A percentile compares a stretch with the other conserved stretches of the same genome.
Evolutionary conservation across 768 basidiomycete species (phyloP).

Genomic region (Amanita polypyramis): DNA sequence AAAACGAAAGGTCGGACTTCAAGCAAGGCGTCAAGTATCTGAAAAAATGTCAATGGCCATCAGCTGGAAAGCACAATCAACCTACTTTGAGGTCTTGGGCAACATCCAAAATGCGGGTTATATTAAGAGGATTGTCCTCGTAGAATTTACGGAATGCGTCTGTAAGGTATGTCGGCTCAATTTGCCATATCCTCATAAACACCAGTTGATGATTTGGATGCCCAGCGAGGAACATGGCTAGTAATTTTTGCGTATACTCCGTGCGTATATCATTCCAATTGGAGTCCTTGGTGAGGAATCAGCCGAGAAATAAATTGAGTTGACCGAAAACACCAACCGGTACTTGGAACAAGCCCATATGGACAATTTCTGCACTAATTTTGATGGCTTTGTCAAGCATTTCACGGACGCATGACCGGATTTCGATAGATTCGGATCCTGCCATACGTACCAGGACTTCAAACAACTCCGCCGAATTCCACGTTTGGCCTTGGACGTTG

Average conservation of each 20-base stretch:
- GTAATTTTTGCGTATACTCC: slow-evolving; percentile 79
- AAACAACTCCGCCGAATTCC: slow-evolving; percentile 91
- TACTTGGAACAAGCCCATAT: slow-evolving; percentile 88
- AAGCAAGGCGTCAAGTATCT: slow-evolving; percentile 90
- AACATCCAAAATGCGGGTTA: slow-evolving; percentile 89
- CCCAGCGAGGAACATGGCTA: slow-evolving; percentile 84
- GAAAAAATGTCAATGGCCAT: slow-evolving; percentile 4
- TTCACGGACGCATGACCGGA: slow-evolving; percentile 71
- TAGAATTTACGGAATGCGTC: slow-evolving; percentile 89
- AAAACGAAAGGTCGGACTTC: slow-evolving; percentile 85
- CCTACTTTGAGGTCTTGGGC: slow-evolving; percentile 86
- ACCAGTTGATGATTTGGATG: slow-evolving; percentile 95
- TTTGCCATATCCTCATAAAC: slow-evolving; percentile 94
- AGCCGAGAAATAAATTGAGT: slow-evolving; percentile 8
- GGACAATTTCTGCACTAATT: slow-evolving; percentile 87
- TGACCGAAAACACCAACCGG: slow-evolving; percentile 42
- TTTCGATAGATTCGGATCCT: slow-evolving; percentile 59
- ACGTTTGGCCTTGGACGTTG: slow-evolving; percentile 85
- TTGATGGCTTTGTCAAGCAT: slow-evolving; percentile 92
- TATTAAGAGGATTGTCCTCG: slow-evolving; percentile 83
- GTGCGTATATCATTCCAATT: slow-evolving; percentile 81
- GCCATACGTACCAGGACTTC: slow-evolving; percentile 78
- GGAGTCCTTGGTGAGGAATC: slow-evolving; percentile 42
- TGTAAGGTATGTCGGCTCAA: slow-evolving; percentile 77
- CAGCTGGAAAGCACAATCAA: background rate